These are phyloP conservation scores for Strobilomyces confusus DNA, from an alignment of 768 basidiomycete genomes.

Conservation along the genomic window DNA sequence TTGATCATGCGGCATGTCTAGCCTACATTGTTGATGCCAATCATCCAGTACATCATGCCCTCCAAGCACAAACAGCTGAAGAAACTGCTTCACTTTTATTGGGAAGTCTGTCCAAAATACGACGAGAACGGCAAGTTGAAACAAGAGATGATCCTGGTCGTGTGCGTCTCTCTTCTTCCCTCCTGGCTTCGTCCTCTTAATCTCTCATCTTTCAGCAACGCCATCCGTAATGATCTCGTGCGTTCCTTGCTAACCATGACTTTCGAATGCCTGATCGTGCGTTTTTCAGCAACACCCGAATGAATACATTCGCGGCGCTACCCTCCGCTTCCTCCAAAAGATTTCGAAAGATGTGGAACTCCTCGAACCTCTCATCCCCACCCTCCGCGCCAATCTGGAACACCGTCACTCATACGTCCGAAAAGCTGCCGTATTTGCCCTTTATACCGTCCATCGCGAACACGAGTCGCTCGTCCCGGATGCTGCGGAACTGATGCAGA, in stretches of 20 bases:
- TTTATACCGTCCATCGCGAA: conserved; percentile 91
- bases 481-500: conserved; percentile 92
- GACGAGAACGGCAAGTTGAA: conserved; percentile 96
- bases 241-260: conserved; percentile 27
- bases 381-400: conserved; percentile 89
- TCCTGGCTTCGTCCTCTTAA: conserved; percentile 9
- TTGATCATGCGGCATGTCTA: conserved; percentile 26
- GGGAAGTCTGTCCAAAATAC: conserved; percentile 97
- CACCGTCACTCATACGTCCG: conserved; percentile 97
- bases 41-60: conserved; percentile 97
- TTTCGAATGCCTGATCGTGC: neutral
- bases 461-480: conserved; percentile 95
- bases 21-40: conserved; percentile 94
- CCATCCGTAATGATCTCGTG: conserved; percentile 95
- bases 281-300: conserved; percentile 89
- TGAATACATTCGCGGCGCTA: conserved; percentile 98
- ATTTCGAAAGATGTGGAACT: conserved; percentile 90
- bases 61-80: conserved; percentile 94
- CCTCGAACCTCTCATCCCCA: conserved; percentile 93
- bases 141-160: conserved; percentile 99
- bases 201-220: conserved; percentile 56
- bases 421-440: conserved; percentile 96
- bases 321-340: conserved; percentile 94
- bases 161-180: conserved; percentile 51
- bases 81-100: conserved; percentile 94